Percentiles rank a stretch among this genome's conserved stretches.
These are phyloP conservation scores for Trametes cubensis DNA, from an alignment of 768 basidiomycete species.

Conservation along the genomic window DNA sequence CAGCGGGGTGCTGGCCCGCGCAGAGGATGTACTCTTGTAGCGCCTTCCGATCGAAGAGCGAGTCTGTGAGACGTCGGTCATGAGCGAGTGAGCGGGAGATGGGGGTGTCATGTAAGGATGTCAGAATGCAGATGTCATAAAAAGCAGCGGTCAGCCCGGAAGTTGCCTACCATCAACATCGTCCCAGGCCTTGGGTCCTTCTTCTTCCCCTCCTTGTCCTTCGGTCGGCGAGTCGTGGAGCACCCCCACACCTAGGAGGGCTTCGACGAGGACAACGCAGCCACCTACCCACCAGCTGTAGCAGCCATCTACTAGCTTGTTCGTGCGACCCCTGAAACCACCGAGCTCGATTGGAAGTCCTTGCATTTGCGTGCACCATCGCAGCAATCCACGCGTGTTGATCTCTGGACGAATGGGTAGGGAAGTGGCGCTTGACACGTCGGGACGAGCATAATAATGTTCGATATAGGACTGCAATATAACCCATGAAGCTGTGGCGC, in stretches of 20 bases:
- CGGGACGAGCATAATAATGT: slow-evolving; percentile 21
- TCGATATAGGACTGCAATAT: slow-evolving; percentile 64
- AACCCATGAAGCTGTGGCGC: slow-evolving; percentile 83
- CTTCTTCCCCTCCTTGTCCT: slow-evolving; percentile 30
- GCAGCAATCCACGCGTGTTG: slow-evolving; percentile 59
- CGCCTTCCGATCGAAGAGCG: slow-evolving; percentile 61
- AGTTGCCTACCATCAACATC: slow-evolving; percentile 64
- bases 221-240: slow-evolving; percentile 29
- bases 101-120: background rate
- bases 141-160: background rate
- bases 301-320: slow-evolving; percentile 99
- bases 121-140: background rate
- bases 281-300: slow-evolving; percentile 99
- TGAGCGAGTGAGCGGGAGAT: background rate
- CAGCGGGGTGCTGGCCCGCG: slow-evolving; percentile 83
- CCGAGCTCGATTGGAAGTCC: slow-evolving; percentile 81
- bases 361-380: slow-evolving; percentile 90
- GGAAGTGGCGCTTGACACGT: slow-evolving; percentile 2
- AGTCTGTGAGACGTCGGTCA: slow-evolving; percentile 37
- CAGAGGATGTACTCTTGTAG: slow-evolving; percentile 87
- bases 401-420: slow-evolving; percentile 44
- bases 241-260: slow-evolving; percentile 38
- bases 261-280: slow-evolving; percentile 76
- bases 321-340: slow-evolving; percentile 91
- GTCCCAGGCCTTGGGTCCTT: slow-evolving; percentile 56